Evolutionary conservation across 164 flowering plant species (phyloP).

Genomic region (Aristolochia californica): DNA sequence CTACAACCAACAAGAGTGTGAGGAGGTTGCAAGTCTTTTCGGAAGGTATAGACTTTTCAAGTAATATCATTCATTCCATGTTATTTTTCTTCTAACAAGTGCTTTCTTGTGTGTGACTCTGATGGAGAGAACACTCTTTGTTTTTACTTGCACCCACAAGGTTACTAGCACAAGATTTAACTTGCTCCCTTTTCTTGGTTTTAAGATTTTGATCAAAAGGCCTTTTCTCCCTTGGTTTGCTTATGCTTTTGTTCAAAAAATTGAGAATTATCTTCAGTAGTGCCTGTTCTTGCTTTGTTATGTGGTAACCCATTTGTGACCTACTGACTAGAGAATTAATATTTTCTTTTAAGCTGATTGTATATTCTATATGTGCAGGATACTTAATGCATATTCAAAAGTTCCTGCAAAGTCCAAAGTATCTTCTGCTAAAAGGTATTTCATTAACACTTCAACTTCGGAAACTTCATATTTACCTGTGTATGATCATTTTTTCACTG

Average conservation of each 20-base stretch:
- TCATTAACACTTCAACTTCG: not conserved
- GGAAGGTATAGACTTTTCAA: constrained; percentile 37
- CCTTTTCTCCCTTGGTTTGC: too few species aligned
- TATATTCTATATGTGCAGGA: constrained; percentile 32
- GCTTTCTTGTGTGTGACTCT: too few species aligned
- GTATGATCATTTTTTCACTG: too few species aligned
- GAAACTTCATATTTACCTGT: too few species aligned
- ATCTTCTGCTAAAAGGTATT: constrained; percentile 53
- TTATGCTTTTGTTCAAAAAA: not conserved
- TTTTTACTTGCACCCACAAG: too few species aligned
- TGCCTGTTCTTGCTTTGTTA: not conserved
- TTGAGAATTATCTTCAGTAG: not conserved
- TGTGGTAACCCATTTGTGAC: not conserved
- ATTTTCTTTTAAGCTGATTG: not conserved
- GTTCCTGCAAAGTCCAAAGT: constrained; percentile 66
- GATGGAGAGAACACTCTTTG: too few species aligned
- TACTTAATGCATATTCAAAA: constrained; percentile 76
- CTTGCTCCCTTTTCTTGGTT: too few species aligned
- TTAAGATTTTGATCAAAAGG: too few species aligned
- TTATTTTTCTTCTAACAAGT: not conserved
- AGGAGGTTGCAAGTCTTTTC: constrained; percentile 79
- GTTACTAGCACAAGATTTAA: too few species aligned
- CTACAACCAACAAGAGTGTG: constrained; percentile 81
- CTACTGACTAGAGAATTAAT: not conserved
- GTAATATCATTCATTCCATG: not conserved